phyloP scores from a whole-genome alignment of 108 stramenopile species.

The Pseudonitzschia pungens region DNA sequence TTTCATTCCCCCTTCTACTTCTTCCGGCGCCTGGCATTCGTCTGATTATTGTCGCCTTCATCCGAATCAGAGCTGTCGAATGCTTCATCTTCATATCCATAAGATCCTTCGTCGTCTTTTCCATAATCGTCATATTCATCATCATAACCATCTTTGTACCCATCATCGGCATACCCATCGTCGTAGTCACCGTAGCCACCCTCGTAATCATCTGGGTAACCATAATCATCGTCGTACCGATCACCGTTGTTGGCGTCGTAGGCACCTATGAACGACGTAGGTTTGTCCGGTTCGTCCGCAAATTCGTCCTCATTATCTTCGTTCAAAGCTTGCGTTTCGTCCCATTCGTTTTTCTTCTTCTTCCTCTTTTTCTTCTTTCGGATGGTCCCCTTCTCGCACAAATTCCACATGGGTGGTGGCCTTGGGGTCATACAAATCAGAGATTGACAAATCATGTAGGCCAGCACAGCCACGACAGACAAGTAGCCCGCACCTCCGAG shows the following conservation, averaged over 20 bases:
- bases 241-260: not conserved
- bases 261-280: slow-evolving; percentile 1
- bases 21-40: not conserved
- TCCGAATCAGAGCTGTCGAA: not conserved
- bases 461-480: slow-evolving; percentile 31
- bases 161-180: slow-evolving; percentile 20
- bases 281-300: slow-evolving; percentile 3
- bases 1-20: not conserved
- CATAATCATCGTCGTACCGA: slow-evolving; percentile 9
- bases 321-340: not conserved
- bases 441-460: slow-evolving; percentile 32
- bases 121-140: not conserved
- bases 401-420: slow-evolving; percentile 30
- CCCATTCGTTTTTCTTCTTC: slow-evolving; percentile 19
- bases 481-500: slow-evolving; percentile 30
- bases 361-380: slow-evolving; percentile 29
- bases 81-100: not conserved
- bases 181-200: not conserved
- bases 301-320: slow-evolving; percentile 30
- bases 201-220: slow-evolving; percentile 12
- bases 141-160: not conserved
- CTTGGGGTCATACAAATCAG: slow-evolving; percentile 38
- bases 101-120: no score
- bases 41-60: not conserved
- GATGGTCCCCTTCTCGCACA: slow-evolving; percentile 11